A percentile compares a stretch with the other conserved stretches of the same genome.
Evolutionary conservation across 192 early-diverging fungal species (phyloP).

Genomic region (Phlyctochytrium planicorne): DNA sequence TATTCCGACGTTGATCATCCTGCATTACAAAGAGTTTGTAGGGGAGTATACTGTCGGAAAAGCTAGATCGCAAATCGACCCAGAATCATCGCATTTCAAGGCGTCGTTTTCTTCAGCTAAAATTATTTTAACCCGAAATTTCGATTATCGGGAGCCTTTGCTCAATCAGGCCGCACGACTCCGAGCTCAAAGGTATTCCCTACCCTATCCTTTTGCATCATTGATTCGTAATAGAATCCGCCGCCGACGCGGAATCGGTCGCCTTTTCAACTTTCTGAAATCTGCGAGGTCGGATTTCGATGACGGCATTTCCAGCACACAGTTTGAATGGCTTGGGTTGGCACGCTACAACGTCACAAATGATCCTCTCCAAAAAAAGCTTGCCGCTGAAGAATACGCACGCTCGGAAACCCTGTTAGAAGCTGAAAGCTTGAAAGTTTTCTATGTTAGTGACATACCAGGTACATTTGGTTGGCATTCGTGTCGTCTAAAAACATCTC

Average conservation of each 20-base stretch:
- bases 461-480: slow-evolving; percentile 40
- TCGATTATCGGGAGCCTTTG: slow-evolving; percentile 59
- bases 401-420: slow-evolving; percentile 61
- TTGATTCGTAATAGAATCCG: no score
- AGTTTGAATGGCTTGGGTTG: slow-evolving; percentile 58
- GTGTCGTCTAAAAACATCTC: slow-evolving; percentile 37
- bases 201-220: slow-evolving; percentile 19
- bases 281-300: no score
- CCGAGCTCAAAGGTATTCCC: slow-evolving; percentile 14
- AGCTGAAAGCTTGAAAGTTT: slow-evolving; percentile 50
- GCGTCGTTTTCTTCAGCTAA: slow-evolving; percentile 52
- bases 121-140: slow-evolving; percentile 57
- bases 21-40: slow-evolving; percentile 52
- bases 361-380: slow-evolving; percentile 18
- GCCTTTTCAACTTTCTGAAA: no score
- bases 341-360: slow-evolving; percentile 54
- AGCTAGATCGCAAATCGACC: slow-evolving; percentile 55
- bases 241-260: no score
- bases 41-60: neutral
- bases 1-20: slow-evolving; percentile 58
- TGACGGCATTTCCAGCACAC: slow-evolving; percentile 16
- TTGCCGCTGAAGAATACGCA: slow-evolving; percentile 60
- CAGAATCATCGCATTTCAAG: slow-evolving; percentile 57
- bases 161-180: slow-evolving; percentile 45
- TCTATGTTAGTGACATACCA: slow-evolving; percentile 66